Conservation (phyloP, 495 filamentous ascomycete genomes). For the Penicillium ucsense region DNA sequence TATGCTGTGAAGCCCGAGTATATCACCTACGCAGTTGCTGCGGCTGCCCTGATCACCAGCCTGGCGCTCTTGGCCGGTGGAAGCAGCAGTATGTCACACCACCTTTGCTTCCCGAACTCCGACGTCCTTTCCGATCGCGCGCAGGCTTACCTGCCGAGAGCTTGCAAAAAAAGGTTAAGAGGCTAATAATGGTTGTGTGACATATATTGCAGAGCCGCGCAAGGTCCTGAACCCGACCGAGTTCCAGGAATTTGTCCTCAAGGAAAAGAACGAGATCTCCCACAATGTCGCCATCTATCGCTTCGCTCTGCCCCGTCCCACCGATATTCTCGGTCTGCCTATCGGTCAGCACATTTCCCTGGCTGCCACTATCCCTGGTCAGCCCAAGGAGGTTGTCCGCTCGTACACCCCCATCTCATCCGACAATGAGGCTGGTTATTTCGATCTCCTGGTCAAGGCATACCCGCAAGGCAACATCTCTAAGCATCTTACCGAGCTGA, state of each 20-base stretch:
- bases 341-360: conserved; percentile 99
- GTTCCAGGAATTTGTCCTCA: conserved; percentile 83
- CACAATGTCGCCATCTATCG: conserved; percentile 99
- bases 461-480: conserved; percentile 96
- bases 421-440: conserved; percentile 84
- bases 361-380: conserved; percentile 65
- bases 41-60: conserved; percentile 9
- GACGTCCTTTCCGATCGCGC: conserved; percentile 1
- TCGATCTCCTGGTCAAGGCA: conserved; percentile 95
- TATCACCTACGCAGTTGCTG: conserved; percentile 57
- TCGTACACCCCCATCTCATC: conserved; percentile 95
- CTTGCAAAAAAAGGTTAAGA: not conserved
- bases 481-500: conserved; percentile 73
- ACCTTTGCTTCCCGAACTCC: not conserved
- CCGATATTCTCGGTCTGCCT: conserved; percentile 82
- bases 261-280: conserved; percentile 84
- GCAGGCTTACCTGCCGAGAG: no score
- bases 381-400: conserved; percentile 80
- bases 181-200: conserved; percentile 7
- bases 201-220: conserved; percentile 45
- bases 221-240: conserved; percentile 77
- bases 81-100: conserved; percentile 13
- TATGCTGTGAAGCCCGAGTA: conserved; percentile 72
- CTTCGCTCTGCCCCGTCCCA: conserved; percentile 67
- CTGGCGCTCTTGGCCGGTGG: conserved; percentile 9